Evolutionary conservation across 176 grass and related monocot species (phyloP), one percentile per base, ranked within the genome.

Genomic region (Hordeum marinum): DNA sequence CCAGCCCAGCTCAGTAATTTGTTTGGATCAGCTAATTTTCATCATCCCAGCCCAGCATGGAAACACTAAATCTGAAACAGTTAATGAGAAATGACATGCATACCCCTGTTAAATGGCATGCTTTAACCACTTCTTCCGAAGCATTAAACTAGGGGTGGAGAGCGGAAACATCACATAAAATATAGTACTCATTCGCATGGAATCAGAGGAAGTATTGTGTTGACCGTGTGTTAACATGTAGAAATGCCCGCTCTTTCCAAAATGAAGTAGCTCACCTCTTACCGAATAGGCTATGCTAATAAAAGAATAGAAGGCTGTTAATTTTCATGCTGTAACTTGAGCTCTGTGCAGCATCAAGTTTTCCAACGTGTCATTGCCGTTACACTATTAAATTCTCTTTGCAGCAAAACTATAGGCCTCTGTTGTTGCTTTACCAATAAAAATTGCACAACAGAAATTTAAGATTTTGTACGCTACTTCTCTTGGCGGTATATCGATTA

Each of bases 401-500:
- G 36, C 45, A 75, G 39, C 17, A 2, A 66, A 4, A 73, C 57
- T 81, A 67, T 68, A 68, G 7, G 50, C 46, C 11, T 67, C 37
- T 29, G 6, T 59, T 79, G 20, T 66, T 79, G 36, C 20, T 66
- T 65, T 73, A 25, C 60, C 80, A 39, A 68, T 68, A 45, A 79
- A 85, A 85, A 37, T 61, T 20, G 54, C 34, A 41, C 58, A 11
- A 48, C 24, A 73, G 48, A 59, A 67, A 80, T 60, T 0, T 34
- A 20, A 31, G 26, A 50, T 46, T 70, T 60, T 36, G 8, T 50
- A 6, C 42, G 26, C 79, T 40, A 9, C 7, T 58, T 82, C 25
- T 14, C 27, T 39, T 73, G 59, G 65, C 14, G 79, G 79, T 75
- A 35, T 79, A 39, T 46, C 14, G 66, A 67, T 83, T 85, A 68